Base-by-base conservation (phyloP, 768 basidiomycete species). In the Lactifluus echinatus region DNA sequence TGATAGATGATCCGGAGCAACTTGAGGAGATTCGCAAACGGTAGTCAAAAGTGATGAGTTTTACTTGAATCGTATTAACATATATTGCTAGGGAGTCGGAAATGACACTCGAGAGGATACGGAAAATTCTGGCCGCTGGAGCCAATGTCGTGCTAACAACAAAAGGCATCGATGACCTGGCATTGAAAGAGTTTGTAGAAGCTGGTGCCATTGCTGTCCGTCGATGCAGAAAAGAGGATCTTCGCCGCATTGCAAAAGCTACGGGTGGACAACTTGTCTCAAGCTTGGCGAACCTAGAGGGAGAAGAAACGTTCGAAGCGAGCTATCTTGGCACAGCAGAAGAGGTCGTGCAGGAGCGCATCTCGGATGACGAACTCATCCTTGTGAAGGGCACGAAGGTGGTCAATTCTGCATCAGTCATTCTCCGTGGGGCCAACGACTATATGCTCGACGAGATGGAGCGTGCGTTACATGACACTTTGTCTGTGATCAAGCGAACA, bases 381-480 rank as follows among this genome's bases (percentile, higher is more conserved):
- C 75, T 99, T 62, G 77, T 98, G 76, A 99, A 97, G 76, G 96
- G 96, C 2, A 98, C 94, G 49, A 98, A 95, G 73, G 87, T 93
- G 40, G 94, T 98, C 68, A 93, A 75, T 74, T 94, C 93, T 23
- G 79, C 88, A 14, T 96, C 93, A 19, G 89, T 99, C 66, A 82
- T 99, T 56, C 77, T 99, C 57, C 82, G 96, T 53, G 96, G 96
- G 44, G 96, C 96, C 28, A 99, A 98, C 71, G 96, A 99, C 71
- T 97, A 95, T 71, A 93, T 97, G 89, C 75, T 98, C 65, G 96
- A 99, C 70, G 96, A 99, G 78, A 99, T 98, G 96, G 96, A 99
- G 74, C 78, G 96, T 47, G 87, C 92, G 0, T 71, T 98, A 64
- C 95, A 99, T 68, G 96, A 99, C 69, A 89, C 90, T 2, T 72